phyloP scores from a whole-genome alignment of 164 flowering plant genomes.

The Echeveria elegans region DNA sequence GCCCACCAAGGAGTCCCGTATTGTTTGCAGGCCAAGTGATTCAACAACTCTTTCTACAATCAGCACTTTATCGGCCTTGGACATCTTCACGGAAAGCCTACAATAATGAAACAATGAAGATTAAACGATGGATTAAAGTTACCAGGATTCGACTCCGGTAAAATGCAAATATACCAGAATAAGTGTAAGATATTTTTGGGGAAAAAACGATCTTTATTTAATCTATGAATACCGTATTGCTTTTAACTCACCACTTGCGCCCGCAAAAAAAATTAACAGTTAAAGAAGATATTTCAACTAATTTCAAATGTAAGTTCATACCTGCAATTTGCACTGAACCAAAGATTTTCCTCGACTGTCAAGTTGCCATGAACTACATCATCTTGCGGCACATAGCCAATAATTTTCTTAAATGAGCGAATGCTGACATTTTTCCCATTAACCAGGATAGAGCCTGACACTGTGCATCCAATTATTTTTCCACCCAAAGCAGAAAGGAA shows the following conservation, averaged over 20 bases:
- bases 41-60: constrained; percentile 92
- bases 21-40: constrained; percentile 70
- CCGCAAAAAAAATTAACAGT: too few species aligned
- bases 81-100: constrained; percentile 57
- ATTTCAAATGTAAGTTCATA: constrained; percentile 15
- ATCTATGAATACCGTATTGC: too few species aligned
- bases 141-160: too few species aligned
- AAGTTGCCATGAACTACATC: constrained; percentile 97
- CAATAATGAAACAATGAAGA: constrained; percentile 12
- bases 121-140: neutral
- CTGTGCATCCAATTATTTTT: constrained; percentile 66
- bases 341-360: constrained; percentile 94
- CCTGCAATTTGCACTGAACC: constrained; percentile 97
- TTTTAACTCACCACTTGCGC: too few species aligned
- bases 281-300: neutral
- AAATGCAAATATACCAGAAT: neutral
- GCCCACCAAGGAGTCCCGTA: constrained; percentile 85
- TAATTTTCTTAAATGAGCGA: constrained; percentile 75
- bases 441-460: constrained; percentile 62
- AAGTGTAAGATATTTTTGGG: too few species aligned
- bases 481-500: constrained; percentile 93
- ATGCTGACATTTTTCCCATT: constrained; percentile 77
- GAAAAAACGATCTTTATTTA: too few species aligned
- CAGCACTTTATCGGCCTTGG: constrained; percentile 76
- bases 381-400: constrained; percentile 98